Base-by-base conservation (phyloP, 129 eudicot species). In the Arctium lappa region DNA sequence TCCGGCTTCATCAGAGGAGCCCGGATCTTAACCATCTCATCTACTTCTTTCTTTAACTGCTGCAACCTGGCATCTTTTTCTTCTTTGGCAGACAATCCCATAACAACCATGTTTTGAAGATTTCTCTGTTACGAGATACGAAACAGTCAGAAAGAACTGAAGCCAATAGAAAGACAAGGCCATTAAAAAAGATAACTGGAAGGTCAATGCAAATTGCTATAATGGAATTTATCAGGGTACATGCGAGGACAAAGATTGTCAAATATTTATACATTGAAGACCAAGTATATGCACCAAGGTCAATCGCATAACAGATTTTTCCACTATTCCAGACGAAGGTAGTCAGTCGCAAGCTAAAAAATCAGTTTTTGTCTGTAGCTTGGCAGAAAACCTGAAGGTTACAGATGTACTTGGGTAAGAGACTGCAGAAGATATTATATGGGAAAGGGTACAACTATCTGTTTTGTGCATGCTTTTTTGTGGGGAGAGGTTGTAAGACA, bases 31-130 rank as follows among this genome's bases (percentile, higher is more conserved):
- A 96, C 91, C 98, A 93, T 90, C 73, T 96, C 97, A 66, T 88
- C 91, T 80, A 96, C 92, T 79, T 96, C 99, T 82, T 90, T 91
- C 84, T 96, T 96, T 65, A 86, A 84, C 85, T 83, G 93, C 81
- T 93, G 94, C 82, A 96, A 73, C 83, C 86, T 88, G 69, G 81
- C 88, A 88, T 93, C 95, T 86, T 91, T 93, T 89, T 96, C 97
- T 86, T 89, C 89, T 77, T 90, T 93, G 16, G 97, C 95, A 40
- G 99, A 90, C 85, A 90, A 81, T 60, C 97, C 94, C 86, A 56
- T 82, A 60, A 50, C 90, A 62, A 91, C 91, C 97, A 91, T 92
- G 79, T 63, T 78, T 85, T 89, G 93, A 75, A 96, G 85, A 82
- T 96, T 91, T 86, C 99, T 91, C 99, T 96, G 92, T 76, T 62